Evolutionary conservation across 129 eudicot species (phyloP).

Genomic region (Heracleum sosnowskyi): DNA sequence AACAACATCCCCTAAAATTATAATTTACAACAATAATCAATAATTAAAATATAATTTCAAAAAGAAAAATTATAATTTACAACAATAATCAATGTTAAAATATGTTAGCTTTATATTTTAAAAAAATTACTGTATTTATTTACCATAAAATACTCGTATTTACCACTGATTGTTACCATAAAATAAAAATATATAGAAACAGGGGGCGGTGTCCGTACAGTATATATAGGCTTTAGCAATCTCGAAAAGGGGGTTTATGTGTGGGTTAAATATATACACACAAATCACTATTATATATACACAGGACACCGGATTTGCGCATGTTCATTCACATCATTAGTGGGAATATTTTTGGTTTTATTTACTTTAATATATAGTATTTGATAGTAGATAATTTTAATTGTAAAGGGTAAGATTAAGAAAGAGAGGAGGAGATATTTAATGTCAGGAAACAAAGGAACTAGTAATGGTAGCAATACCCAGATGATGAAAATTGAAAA

Average conservation of each 20-base stretch:
- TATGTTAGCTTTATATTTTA: too few species aligned
- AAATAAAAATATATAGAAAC: too few species aligned
- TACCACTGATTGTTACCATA: too few species aligned
- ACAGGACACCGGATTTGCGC: background rate
- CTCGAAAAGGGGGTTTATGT: background rate
- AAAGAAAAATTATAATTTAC: too few species aligned
- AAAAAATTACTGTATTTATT: too few species aligned
- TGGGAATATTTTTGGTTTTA: background rate
- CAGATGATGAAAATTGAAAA: constrained; percentile 49
- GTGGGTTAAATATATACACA: background rate
- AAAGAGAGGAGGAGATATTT: background rate
- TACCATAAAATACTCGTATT: too few species aligned
- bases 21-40: too few species aligned
- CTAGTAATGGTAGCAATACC: background rate
- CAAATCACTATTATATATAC: background rate
- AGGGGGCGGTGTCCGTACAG: background rate
- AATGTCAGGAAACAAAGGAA: background rate
- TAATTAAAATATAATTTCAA: too few species aligned
- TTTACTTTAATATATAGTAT: too few species aligned
- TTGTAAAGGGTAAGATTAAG: background rate
- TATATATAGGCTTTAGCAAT: background rate
- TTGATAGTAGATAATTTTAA: background rate
- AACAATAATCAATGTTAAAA: too few species aligned
- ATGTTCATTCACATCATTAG: background rate
- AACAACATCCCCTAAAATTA: too few species aligned